These are phyloP conservation scores for Nakazawaea pomicola DNA, from an alignment of 805 yeast genomes.

Conservation along the genomic window DNA sequence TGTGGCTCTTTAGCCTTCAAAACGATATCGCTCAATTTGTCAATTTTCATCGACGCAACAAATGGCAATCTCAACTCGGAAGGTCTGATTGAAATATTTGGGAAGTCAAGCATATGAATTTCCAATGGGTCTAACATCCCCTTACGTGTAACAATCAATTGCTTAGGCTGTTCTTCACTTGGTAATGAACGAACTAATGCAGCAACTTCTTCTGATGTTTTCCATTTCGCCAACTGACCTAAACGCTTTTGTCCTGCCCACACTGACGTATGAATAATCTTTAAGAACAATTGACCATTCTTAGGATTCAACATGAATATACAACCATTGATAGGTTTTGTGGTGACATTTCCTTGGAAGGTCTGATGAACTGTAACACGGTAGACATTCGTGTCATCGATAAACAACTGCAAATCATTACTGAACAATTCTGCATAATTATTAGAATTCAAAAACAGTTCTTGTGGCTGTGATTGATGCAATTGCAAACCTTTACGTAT, in stretches of 20 bases:
- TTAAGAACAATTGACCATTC: constrained; percentile 84
- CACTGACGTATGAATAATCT: constrained; percentile 87
- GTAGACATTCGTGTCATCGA: constrained; percentile 93
- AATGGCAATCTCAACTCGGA: constrained; percentile 89
- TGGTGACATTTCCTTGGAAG: constrained; percentile 86
- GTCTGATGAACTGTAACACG: constrained; percentile 90
- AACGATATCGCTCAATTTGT: constrained; percentile 72
- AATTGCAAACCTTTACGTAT: constrained; percentile 90
- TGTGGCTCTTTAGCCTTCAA: constrained; percentile 87
- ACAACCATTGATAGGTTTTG: constrained; percentile 92
- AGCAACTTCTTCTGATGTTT: constrained; percentile 96
- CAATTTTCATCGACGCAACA: constrained; percentile 77
- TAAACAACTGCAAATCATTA: constrained; percentile 75
- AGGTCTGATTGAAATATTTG: constrained; percentile 83
- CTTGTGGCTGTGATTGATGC: constrained; percentile 91
- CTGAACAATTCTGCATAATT: constrained; percentile 89
- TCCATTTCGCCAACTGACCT: constrained; percentile 95
- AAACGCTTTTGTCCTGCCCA: constrained; percentile 97
- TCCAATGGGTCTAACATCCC: constrained; percentile 93
- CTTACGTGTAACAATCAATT: constrained; percentile 82
- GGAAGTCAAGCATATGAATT: constrained; percentile 95
- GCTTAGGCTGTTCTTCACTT: constrained; percentile 91
- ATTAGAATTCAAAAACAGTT: constrained; percentile 81
- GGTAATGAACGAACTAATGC: constrained; percentile 87
- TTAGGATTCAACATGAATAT: constrained; percentile 85